These are phyloP conservation scores for Fraxinus sp. DNA, from an alignment of 305 asterid genomes.

Conservation along the genomic window DNA sequence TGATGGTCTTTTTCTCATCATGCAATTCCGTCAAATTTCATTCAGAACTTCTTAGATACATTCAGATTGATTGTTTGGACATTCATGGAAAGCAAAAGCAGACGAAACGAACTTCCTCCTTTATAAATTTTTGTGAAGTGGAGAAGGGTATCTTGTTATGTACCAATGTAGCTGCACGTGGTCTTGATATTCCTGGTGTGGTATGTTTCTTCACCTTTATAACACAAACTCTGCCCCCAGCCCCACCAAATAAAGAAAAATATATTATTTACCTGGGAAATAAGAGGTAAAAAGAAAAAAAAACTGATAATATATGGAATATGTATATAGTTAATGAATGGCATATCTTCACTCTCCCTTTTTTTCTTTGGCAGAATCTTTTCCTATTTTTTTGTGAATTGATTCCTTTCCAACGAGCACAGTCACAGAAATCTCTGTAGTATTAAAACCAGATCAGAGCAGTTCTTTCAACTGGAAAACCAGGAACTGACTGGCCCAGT, in stretches of 20 bases:
- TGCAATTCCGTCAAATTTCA: constrained; percentile 85
- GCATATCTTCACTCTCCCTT: background rate
- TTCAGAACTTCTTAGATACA: constrained; percentile 71
- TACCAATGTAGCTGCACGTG: constrained; percentile 98
- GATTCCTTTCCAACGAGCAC: background rate
- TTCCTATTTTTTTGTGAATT: background rate
- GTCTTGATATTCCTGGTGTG: constrained; percentile 96
- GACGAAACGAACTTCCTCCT: constrained; percentile 75
- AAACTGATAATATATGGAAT: background rate
- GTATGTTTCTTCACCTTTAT: constrained; percentile 39
- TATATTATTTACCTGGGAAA: background rate
- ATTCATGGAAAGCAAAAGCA: constrained; percentile 93
- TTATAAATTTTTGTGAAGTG: constrained; percentile 70
- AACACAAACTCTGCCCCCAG: background rate
- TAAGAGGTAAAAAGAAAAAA: background rate
- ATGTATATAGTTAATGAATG: background rate
- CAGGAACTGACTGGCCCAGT: background rate
- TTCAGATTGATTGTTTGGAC: constrained; percentile 69
- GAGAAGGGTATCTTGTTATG: constrained; percentile 85
- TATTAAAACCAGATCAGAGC: background rate
- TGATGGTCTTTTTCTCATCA: constrained; percentile 98
- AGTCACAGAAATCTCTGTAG: background rate
- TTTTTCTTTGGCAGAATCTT: background rate
- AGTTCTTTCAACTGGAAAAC: background rate
- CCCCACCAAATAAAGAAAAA: background rate